phyloP scores from a whole-genome alignment of 768 basidiomycete species.

The Pleurotus tuber-regium region DNA sequence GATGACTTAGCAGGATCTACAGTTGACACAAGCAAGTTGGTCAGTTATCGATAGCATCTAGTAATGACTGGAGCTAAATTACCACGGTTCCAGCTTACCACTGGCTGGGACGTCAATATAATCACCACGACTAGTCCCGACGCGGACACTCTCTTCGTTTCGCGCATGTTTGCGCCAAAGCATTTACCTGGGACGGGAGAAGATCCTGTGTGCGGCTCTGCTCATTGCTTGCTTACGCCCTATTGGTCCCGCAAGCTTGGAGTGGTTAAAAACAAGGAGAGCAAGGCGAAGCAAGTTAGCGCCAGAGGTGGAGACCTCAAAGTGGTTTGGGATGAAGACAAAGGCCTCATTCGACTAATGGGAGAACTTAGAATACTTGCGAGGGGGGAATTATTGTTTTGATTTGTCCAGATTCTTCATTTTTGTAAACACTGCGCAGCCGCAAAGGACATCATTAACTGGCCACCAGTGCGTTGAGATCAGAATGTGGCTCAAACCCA shows the following conservation, averaged over 20 bases:
- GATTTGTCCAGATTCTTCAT: not conserved
- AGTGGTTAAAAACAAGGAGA: conserved; percentile 27
- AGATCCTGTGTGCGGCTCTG: conserved; percentile 54
- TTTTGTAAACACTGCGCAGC: too few relatives aligned
- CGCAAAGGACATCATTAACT: too few relatives aligned
- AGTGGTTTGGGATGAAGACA: conserved; percentile 33
- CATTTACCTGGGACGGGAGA: conserved; percentile 30
- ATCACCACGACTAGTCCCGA: conserved; percentile 33
- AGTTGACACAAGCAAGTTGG: conserved; percentile 31
- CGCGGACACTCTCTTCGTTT: conserved; percentile 37
- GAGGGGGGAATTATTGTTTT: conserved; percentile 28
- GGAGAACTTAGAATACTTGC: conserved; percentile 34
- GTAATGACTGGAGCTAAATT: conserved; percentile 1
- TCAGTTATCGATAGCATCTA: conserved; percentile 19
- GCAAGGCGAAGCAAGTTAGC: conserved; percentile 52
- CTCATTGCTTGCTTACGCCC: conserved; percentile 46
- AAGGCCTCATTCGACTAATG: conserved; percentile 28
- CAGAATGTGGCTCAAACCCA: too few relatives aligned
- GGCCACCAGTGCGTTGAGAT: too few relatives aligned
- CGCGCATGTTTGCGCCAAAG: conserved; percentile 48
- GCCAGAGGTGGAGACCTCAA: conserved; percentile 43
- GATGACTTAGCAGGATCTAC: conserved; percentile 32
- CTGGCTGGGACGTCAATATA: conserved; percentile 34
- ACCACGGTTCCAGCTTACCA: conserved; percentile 31
- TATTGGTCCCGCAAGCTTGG: conserved; percentile 44